phyloP scores from a whole-genome alignment of 768 basidiomycete genomes.

The Boletus barrowsii region DNA sequence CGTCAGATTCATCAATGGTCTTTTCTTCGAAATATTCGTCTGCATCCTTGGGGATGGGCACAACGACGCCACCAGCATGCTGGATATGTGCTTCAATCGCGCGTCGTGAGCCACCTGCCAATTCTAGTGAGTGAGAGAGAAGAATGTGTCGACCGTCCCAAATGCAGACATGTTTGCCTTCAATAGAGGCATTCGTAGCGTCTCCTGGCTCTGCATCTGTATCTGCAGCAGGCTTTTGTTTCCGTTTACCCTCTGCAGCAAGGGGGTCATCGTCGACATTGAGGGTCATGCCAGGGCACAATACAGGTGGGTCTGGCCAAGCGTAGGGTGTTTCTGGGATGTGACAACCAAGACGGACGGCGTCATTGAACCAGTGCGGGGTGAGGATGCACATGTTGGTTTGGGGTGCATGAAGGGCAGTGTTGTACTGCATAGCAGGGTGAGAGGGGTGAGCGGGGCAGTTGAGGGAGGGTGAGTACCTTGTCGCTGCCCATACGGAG shows the following conservation, averaged over 20 bases:
- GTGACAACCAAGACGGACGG: conserved; percentile 53
- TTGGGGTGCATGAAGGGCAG: conserved; percentile 52
- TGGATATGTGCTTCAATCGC: conserved; percentile 60
- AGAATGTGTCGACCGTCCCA: conserved; percentile 63
- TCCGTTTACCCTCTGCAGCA: conserved; percentile 19
- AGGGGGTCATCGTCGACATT: conserved; percentile 13
- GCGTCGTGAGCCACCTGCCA: conserved; percentile 45
- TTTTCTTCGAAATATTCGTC: conserved; percentile 29
- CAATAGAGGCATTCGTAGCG: conserved; percentile 5
- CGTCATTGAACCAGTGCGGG: conserved; percentile 92
- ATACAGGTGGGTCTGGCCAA: conserved; percentile 69
- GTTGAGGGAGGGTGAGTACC: conserved; percentile 3
- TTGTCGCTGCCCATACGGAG: conserved; percentile 48
- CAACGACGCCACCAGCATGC: conserved; percentile 54
- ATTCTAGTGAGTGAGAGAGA: conserved; percentile 56
- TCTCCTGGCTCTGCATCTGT: conserved; percentile 21
- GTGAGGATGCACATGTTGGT: conserved; percentile 68
- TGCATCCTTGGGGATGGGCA: conserved; percentile 51
- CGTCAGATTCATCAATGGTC: conserved; percentile 54
- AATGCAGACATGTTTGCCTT: conserved; percentile 40
- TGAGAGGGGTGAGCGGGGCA: not conserved
- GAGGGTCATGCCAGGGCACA: conserved; percentile 28
- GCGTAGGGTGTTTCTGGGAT: conserved; percentile 57
- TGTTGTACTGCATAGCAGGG: conserved; percentile 34
- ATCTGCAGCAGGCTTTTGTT: conserved; percentile 24